Evolutionary conservation across 169 alveolate species (phyloP).

Genomic region (Cytauxzoon felis): DNA sequence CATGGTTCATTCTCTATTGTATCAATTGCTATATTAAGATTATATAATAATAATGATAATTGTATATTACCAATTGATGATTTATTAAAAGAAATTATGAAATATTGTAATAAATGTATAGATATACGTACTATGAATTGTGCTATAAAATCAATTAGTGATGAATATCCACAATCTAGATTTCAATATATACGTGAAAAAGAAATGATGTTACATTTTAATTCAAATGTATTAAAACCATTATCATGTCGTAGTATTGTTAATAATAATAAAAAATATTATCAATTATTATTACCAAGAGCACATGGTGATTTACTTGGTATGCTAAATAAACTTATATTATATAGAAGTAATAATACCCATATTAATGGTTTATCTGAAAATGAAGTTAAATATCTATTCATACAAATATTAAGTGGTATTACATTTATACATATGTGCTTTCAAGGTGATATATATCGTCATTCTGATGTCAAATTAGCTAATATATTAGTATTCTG

Average conservation of each 20-base stretch:
- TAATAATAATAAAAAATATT: slow-evolving; percentile 33
- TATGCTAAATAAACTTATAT: slow-evolving; percentile 40
- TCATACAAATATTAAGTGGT: slow-evolving; percentile 69
- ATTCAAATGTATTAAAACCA: slow-evolving; percentile 70
- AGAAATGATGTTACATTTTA: slow-evolving; percentile 71
- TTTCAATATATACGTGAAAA: slow-evolving; percentile 72
- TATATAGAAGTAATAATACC: slow-evolving; percentile 7
- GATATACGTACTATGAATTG: slow-evolving; percentile 11
- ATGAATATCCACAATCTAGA: slow-evolving; percentile 29
- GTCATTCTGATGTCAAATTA: slow-evolving; percentile 71
- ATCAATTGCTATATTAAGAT: slow-evolving; percentile 37
- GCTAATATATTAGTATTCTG: slow-evolving; percentile 70
- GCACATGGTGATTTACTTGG: slow-evolving; percentile 70
- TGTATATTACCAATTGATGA: neutral
- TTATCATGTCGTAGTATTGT: slow-evolving; percentile 44
- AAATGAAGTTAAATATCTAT: slow-evolving; percentile 65
- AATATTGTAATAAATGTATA: neutral
- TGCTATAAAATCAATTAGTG: slow-evolving; percentile 45
- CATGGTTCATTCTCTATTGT: slow-evolving; percentile 61
- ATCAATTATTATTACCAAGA: slow-evolving; percentile 71
- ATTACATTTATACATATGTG: slow-evolving; percentile 70
- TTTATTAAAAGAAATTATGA: neutral
- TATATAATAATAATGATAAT: neutral
- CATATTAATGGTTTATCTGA: slow-evolving; percentile 63
- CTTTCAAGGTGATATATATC: slow-evolving; percentile 69